These are phyloP conservation scores for Phycomyces blakesleeanus DNA, from an alignment of 192 early-diverging fungal species.

Conservation along the genomic window DNA sequence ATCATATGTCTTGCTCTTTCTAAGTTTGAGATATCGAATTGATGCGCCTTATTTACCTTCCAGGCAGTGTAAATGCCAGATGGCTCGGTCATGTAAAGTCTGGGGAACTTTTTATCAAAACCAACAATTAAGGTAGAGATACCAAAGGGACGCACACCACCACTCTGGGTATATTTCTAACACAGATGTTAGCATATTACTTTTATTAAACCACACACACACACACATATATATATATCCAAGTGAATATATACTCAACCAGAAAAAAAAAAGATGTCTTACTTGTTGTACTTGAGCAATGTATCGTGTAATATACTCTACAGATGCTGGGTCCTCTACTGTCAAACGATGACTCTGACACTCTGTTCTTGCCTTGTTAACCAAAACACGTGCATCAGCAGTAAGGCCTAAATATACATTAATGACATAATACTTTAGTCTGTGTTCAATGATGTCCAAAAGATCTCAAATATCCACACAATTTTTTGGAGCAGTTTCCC, in stretches of 20 bases:
- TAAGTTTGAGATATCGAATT: background rate
- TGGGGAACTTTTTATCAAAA: constrained; percentile 82
- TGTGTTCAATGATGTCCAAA: background rate
- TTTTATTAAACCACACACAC: background rate
- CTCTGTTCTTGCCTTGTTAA: constrained; percentile 96
- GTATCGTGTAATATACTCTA: constrained; percentile 97
- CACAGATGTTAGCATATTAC: too few relatives aligned
- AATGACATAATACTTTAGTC: background rate
- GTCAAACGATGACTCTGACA: constrained; percentile 96
- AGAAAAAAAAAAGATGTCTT: too few relatives aligned
- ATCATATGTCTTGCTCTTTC: background rate
- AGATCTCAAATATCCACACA: background rate
- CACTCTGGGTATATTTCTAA: constrained; percentile 97
- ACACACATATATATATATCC: too few relatives aligned
- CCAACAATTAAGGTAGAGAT: constrained; percentile 96
- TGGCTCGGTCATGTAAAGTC: constrained; percentile 96
- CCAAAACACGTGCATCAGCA: constrained; percentile 93
- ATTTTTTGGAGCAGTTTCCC: background rate
- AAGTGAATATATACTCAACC: too few relatives aligned
- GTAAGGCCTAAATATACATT: constrained; percentile 62
- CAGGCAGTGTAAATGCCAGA: constrained; percentile 98
- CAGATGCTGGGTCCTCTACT: constrained; percentile 94
- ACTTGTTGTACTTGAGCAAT: constrained; percentile 97
- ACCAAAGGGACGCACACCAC: constrained; percentile 97
- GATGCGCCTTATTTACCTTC: constrained; percentile 74